Conservation (phyloP, 202 grass and related monocot species). For the Digitaria exilis region DNA sequence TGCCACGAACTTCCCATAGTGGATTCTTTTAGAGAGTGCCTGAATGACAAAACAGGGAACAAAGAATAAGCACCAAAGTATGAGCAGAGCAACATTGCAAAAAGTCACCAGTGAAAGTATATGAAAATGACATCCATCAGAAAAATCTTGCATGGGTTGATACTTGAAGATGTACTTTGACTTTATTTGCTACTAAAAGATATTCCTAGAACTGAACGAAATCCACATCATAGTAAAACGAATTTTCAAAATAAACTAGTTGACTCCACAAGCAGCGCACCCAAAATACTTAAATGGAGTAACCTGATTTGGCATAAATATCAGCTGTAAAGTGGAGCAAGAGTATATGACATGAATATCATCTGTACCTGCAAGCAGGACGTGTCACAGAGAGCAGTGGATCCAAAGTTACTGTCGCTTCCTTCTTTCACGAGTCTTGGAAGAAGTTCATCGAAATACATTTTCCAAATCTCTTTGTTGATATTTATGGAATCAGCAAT, state of each 20-base stretch:
- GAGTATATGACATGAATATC: conserved; percentile 10
- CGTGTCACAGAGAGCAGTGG: conserved; percentile 86
- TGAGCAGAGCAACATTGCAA: conserved; percentile 5
- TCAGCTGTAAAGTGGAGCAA: conserved; percentile 25
- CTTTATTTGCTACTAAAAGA: conserved; percentile 4
- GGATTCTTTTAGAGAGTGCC: conserved; percentile 97
- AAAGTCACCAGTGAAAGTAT: neutral
- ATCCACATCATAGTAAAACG: conserved; percentile 1
- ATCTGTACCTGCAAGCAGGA: conserved; percentile 80
- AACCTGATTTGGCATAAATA: conserved; percentile 8
- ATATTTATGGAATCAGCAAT: conserved; percentile 90
- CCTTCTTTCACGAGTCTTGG: conserved; percentile 79
- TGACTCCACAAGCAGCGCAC: neutral
- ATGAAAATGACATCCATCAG: conserved; percentile 11
- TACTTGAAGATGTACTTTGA: neutral
- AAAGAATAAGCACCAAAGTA: conserved; percentile 12
- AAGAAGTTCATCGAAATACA: conserved; percentile 90
- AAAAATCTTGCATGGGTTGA: conserved; percentile 10
- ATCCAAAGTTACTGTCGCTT: conserved; percentile 88
- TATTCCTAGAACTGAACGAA: conserved; percentile 6
- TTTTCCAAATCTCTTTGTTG: conserved; percentile 84
- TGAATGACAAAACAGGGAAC: conserved; percentile 33
- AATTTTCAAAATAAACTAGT: neutral
- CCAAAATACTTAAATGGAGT: neutral
- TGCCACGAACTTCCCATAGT: conserved; percentile 96